Evolutionary conservation across 768 basidiomycete species (phyloP).

Genomic region (Amanita thiersii): DNA sequence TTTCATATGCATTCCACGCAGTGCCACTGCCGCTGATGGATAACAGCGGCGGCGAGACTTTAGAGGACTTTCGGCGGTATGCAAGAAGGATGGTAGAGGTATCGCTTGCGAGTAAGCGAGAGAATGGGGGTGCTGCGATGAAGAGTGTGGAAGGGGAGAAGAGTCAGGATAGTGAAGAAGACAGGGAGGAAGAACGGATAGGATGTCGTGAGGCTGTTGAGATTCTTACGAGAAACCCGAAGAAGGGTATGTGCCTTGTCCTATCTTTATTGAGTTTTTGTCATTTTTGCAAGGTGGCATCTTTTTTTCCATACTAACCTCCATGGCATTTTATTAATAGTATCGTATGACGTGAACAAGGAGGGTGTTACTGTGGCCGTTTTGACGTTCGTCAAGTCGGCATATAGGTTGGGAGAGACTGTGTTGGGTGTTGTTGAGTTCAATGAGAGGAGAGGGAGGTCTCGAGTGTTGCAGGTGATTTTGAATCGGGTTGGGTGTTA

Average conservation of each 20-base stretch:
- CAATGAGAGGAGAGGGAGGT: conserved; percentile 61
- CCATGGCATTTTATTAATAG: conserved; percentile 32
- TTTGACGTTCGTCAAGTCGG: conserved; percentile 85
- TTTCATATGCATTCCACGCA: too few relatives aligned
- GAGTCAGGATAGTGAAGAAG: conserved; percentile 27
- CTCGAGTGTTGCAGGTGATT: conserved; percentile 75
- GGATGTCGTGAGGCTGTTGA: conserved; percentile 85
- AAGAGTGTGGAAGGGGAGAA: conserved; percentile 20
- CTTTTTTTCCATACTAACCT: too few relatives aligned
- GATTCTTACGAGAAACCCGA: conserved; percentile 81
- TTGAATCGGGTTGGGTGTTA: not conserved
- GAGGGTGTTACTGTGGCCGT: conserved; percentile 86
- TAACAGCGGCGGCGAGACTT: conserved; percentile 16
- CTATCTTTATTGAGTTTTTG: not conserved
- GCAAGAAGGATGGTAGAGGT: conserved; percentile 41
- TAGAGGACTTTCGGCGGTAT: conserved; percentile 45
- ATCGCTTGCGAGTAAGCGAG: not conserved
- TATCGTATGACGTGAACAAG: conserved; percentile 93
- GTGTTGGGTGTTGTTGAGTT: conserved; percentile 83
- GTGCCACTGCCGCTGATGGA: not conserved
- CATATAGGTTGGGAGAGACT: conserved; percentile 89
- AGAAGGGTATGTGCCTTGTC: conserved; percentile 55
- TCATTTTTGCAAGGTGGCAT: too few relatives aligned
- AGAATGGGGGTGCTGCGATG: conserved; percentile 1
- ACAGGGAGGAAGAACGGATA: conserved; percentile 37